A percentile compares a stretch with the other conserved stretches of the same genome.
phyloP scores from a whole-genome alignment of 495 filamentous ascomycete species.

The Tuber indicum region DNA sequence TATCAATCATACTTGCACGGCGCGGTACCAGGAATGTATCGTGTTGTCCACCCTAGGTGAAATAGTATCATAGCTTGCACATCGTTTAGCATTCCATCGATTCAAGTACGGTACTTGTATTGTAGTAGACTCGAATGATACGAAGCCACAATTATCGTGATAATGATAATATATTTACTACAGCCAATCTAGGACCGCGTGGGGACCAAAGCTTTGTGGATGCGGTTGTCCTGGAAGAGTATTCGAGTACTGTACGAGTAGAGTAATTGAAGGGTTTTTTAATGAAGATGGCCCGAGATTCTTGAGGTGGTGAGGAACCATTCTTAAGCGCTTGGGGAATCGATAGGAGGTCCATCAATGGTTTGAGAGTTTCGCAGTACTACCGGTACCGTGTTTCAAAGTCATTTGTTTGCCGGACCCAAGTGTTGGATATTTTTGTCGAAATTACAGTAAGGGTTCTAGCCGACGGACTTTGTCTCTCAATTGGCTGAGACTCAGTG shows the following conservation, averaged over 20 bases:
- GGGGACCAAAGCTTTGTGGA: neutral
- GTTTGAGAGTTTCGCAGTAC: too few species aligned
- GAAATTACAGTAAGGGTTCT: neutral
- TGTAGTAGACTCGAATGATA: neutral
- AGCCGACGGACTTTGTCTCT: neutral
- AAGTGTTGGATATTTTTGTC: neutral
- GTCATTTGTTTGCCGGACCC: neutral
- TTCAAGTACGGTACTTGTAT: too few species aligned
- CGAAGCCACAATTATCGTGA: neutral
- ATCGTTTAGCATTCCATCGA: neutral
- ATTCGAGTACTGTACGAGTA: too few species aligned
- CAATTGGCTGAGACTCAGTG: neutral
- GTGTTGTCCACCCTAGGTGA: neutral
- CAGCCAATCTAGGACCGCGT: neutral
- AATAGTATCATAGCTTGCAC: neutral
- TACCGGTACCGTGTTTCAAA: neutral
- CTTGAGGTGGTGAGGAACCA: neutral
- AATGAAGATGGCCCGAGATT: neutral
- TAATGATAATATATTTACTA: neutral
- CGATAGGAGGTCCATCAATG: neutral
- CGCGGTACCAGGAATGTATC: neutral
- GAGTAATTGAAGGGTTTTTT: neutral
- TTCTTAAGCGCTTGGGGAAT: neutral
- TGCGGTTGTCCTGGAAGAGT: too few species aligned
- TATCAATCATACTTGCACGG: neutral